These are phyloP conservation scores for Naganishia vishniacii DNA, from an alignment of 768 basidiomycete species.

Conservation along the genomic window DNA sequence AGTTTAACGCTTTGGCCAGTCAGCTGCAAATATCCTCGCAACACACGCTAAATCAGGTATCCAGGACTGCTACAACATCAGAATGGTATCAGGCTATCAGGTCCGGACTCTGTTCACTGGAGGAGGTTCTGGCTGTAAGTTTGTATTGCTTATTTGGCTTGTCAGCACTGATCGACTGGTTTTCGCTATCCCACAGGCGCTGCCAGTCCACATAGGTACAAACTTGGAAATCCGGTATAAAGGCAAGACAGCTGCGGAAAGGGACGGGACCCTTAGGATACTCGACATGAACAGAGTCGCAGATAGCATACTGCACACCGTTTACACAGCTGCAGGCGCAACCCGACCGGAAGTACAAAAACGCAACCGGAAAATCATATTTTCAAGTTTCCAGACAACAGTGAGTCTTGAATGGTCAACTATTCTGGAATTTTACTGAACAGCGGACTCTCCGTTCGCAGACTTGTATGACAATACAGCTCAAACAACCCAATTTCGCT, in stretches of 20 bases:
- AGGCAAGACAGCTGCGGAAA: conserved; percentile 53
- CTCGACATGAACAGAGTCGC: conserved; percentile 74
- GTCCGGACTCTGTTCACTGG: conserved; percentile 61
- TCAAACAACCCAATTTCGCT: conserved; percentile 52
- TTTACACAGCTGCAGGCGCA: conserved; percentile 60
- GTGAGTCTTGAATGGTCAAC: conserved; percentile 51
- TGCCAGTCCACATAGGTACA: conserved; percentile 58
- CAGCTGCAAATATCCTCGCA: conserved; percentile 47
- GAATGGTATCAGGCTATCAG: conserved; percentile 49
- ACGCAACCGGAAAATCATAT: conserved; percentile 72
- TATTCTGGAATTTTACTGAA: conserved; percentile 25
- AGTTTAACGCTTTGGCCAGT: conserved; percentile 66
- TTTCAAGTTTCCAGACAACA: conserved; percentile 84
- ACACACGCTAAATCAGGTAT: background rate
- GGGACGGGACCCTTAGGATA: conserved; percentile 54
- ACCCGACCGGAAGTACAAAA: conserved; percentile 51
- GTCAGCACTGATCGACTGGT: background rate
- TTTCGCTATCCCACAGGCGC: background rate
- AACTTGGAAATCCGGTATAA: conserved; percentile 80
- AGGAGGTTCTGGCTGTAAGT: conserved; percentile 67
- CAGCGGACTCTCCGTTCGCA: background rate
- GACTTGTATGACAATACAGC: conserved; percentile 53
- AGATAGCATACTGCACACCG: conserved; percentile 74
- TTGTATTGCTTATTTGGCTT: conserved; percentile 13
- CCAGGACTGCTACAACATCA: conserved; percentile 28